These are phyloP conservation scores for Hypomontagnella monticulosa DNA, from an alignment of 495 filamentous ascomycete genomes.

Conservation along the genomic window DNA sequence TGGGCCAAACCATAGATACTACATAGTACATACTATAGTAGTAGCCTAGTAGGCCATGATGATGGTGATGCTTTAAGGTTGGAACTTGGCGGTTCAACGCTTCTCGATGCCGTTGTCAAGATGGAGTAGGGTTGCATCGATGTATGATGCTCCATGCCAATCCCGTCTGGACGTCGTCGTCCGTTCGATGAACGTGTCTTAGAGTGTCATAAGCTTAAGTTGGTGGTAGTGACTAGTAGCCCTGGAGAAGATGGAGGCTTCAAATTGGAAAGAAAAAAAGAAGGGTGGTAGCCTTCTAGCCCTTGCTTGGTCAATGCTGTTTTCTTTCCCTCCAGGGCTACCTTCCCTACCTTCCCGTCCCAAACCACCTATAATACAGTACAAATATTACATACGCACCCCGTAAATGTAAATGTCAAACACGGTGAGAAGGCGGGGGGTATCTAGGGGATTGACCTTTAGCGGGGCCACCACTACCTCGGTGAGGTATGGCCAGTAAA, in stretches of 20 bases:
- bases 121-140: slow-evolving; percentile 35
- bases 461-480: background rate
- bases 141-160: slow-evolving; percentile 21
- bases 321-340: no score
- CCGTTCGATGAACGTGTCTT: slow-evolving; percentile 3
- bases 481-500: no score
- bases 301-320: slow-evolving; percentile 17
- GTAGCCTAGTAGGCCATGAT: no score
- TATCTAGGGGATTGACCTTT: background rate
- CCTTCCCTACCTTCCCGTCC: no score
- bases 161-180: slow-evolving; percentile 16
- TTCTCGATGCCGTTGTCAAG: slow-evolving; percentile 15
- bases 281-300: background rate
- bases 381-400: no score
- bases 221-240: no score
- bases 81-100: slow-evolving; percentile 18
- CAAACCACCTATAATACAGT: no score
- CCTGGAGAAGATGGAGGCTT: slow-evolving; percentile 8
- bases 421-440: slow-evolving; percentile 14
- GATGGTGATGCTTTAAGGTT: slow-evolving; percentile 25
- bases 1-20: no score
- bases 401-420: background rate
- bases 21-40: no score
- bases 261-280: slow-evolving; percentile 6
- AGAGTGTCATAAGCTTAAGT: slow-evolving; percentile 28